A percentile compares a stretch with the other conserved stretches of the same genome.
Conservation (phyloP, 2,329 filamentous ascomycete species). For the Fusarium incarnatum region DNA sequence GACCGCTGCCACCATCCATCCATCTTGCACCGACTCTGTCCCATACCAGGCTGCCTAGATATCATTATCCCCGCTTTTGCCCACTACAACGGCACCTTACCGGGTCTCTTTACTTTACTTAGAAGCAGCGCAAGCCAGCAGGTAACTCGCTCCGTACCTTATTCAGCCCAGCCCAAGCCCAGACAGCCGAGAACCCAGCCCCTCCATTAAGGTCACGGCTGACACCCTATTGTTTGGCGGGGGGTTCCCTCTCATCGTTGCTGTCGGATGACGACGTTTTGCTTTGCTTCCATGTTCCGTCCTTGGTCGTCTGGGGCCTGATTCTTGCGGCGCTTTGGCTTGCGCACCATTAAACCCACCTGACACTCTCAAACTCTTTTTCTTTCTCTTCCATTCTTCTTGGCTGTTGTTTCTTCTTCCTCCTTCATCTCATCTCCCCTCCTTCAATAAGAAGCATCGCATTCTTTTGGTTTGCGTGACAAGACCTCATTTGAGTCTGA, state of each 20-base stretch:
- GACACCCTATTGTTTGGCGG: constrained; percentile 44
- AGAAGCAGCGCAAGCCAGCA: neutral
- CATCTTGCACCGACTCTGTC: constrained; percentile 10
- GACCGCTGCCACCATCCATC: constrained; percentile 42
- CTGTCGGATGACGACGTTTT: constrained; percentile 49
- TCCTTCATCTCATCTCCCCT: constrained; percentile 15
- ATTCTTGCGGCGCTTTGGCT: constrained; percentile 41
- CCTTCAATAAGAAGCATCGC: constrained; percentile 29
- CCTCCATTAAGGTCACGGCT: constrained; percentile 46
- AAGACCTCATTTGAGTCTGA: constrained; percentile 29
- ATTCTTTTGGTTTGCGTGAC: constrained; percentile 34
- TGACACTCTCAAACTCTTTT: constrained; percentile 42
- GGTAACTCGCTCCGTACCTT: constrained; percentile 1
- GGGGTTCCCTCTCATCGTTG: constrained; percentile 44
- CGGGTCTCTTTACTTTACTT: constrained; percentile 6
- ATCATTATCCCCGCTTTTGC: constrained; percentile 41
- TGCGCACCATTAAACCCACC: constrained; percentile 46
- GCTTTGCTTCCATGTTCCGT: constrained; percentile 38
- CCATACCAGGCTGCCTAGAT: neutral
- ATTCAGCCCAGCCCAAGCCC: constrained; percentile 9
- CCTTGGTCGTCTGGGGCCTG: constrained; percentile 41
- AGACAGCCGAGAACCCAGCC: constrained; percentile 35
- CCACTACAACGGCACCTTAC: constrained; percentile 24
- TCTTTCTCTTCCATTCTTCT: constrained; percentile 29
- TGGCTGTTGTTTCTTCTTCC: constrained; percentile 23